Conservation (phyloP, 345 rosid species). For the Rubroshorea leprosula region DNA sequence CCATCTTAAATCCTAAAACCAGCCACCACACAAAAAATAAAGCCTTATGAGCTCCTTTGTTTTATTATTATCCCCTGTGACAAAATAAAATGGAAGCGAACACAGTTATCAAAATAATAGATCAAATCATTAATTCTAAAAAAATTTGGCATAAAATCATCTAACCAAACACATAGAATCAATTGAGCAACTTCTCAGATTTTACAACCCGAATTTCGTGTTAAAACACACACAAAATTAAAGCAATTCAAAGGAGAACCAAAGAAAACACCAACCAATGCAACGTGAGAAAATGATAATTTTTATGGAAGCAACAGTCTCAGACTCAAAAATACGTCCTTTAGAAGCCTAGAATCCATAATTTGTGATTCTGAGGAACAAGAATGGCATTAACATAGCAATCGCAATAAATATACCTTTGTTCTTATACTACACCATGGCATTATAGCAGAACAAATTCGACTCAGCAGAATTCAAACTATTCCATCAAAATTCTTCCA, state of each 20-base stretch:
- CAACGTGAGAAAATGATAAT: background rate
- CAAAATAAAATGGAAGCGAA: slow-evolving; percentile 4
- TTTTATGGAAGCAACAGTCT: background rate
- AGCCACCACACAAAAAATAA: slow-evolving; percentile 1
- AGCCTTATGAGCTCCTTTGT: slow-evolving; percentile 6
- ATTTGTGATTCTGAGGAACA: background rate
- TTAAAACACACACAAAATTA: too few species aligned
- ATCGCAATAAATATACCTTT: too few species aligned
- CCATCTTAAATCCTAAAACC: slow-evolving; percentile 41
- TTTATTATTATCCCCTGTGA: slow-evolving; percentile 11
- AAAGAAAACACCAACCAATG: background rate
- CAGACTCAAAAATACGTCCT: background rate
- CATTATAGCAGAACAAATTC: background rate
- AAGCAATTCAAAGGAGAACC: background rate
- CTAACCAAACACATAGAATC: background rate
- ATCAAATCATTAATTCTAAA: background rate
- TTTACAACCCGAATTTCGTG: too few species aligned
- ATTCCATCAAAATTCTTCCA: background rate
- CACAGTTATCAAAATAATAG: slow-evolving; percentile 1
- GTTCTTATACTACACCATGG: background rate
- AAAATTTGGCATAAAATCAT: slow-evolving; percentile 1
- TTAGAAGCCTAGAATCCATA: background rate
- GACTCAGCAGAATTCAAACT: background rate
- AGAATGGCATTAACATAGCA: background rate
- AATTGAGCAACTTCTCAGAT: background rate